phyloP scores from a whole-genome alignment of 805 yeast genomes.

The Pichia eremophila region DNA sequence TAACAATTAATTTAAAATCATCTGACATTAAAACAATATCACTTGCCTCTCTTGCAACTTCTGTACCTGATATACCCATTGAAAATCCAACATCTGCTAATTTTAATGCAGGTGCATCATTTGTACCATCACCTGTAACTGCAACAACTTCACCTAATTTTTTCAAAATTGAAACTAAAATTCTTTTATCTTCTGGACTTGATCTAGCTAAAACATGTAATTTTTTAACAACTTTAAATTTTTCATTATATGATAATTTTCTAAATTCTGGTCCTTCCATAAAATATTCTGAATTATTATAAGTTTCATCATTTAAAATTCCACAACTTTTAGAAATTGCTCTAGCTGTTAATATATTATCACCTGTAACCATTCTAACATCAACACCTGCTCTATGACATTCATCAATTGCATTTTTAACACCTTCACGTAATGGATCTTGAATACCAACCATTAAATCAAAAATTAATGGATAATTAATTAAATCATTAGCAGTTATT shows the following conservation, averaged over 20 bases:
- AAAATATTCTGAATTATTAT: constrained; percentile 45
- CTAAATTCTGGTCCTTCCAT: constrained; percentile 95
- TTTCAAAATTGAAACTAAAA: constrained; percentile 73
- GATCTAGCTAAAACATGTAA: constrained; percentile 86
- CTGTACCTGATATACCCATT: constrained; percentile 98
- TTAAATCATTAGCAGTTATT: constrained; percentile 3
- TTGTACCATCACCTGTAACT: constrained; percentile 98
- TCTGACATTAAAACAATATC: constrained; percentile 97
- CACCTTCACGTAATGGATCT: constrained; percentile 90
- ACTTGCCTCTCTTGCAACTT: constrained; percentile 97
- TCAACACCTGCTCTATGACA: constrained; percentile 89
- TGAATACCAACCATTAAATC: constrained; percentile 85
- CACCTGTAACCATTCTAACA: constrained; percentile 98
- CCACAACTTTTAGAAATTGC: constrained; percentile 87
- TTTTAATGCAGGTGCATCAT: constrained; percentile 96
- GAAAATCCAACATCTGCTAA: constrained; percentile 97
- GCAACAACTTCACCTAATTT: constrained; percentile 89
- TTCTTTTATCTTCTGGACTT: constrained; percentile 89
- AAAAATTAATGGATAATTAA: constrained; percentile 31
- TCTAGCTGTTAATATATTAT: constrained; percentile 80
- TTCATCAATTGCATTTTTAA: constrained; percentile 74
- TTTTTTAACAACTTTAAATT: constrained; percentile 55
- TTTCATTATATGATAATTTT: constrained; percentile 46
- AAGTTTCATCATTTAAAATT: constrained; percentile 48
- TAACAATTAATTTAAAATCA: constrained; percentile 88